Evolutionary conservation across 1,139 yeast genomes (phyloP).

Genomic region (Kodamaea sp.): DNA sequence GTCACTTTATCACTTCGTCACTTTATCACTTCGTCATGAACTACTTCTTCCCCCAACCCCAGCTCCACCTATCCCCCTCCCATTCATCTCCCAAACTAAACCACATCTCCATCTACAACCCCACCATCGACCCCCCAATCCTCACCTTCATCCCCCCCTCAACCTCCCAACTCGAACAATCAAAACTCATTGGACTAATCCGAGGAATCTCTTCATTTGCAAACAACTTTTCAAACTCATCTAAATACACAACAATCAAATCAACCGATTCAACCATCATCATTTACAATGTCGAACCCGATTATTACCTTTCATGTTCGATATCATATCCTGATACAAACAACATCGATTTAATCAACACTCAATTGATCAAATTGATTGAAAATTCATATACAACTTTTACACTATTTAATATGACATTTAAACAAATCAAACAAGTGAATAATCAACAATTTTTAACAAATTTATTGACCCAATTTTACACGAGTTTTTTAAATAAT

Average conservation of each 20-base stretch:
- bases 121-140: slow-evolving; percentile 21
- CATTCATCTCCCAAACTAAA: slow-evolving; percentile 9
- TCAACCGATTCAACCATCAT: slow-evolving; percentile 27
- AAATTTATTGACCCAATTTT: slow-evolving; percentile 21
- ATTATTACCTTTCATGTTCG: slow-evolving; percentile 29
- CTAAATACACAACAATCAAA: slow-evolving; percentile 22
- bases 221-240: slow-evolving; percentile 15
- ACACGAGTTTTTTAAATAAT: slow-evolving; percentile 28
- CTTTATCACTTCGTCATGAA: slow-evolving; percentile 8
- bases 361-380: slow-evolving; percentile 27
- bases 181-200: slow-evolving; percentile 34
- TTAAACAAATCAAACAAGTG: slow-evolving; percentile 15
- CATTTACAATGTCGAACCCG: slow-evolving; percentile 24
- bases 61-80: slow-evolving; percentile 4
- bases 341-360: slow-evolving; percentile 22
- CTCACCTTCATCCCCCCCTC: slow-evolving; percentile 24
- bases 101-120: slow-evolving; percentile 13
- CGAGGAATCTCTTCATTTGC: slow-evolving; percentile 36
- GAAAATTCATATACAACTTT: slow-evolving; percentile 24
- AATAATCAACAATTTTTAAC: slow-evolving; percentile 19
- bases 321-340: slow-evolving; percentile 16
- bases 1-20: neutral
- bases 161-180: slow-evolving; percentile 19
- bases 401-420: slow-evolving; percentile 26
- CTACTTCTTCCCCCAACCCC: slow-evolving; percentile 13